Percentiles rank a stretch among this genome's conserved stretches.
These are phyloP conservation scores for Ambrosiella cleistominuta DNA, from an alignment of 2,329 filamentous ascomycete genomes.

Conservation along the genomic window DNA sequence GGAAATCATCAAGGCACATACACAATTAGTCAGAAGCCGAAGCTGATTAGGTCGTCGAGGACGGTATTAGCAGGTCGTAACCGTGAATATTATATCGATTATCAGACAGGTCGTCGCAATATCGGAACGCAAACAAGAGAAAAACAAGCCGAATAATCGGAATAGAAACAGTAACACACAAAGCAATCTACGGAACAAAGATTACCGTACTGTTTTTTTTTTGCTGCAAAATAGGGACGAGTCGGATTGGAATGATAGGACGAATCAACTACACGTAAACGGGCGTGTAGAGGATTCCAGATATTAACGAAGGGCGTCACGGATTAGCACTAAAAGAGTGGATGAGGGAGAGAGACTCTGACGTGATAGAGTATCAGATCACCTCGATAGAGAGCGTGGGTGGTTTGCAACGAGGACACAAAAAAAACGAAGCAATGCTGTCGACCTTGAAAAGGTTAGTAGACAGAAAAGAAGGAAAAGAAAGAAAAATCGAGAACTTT, in stretches of 20 bases:
- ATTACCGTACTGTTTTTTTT: not conserved
- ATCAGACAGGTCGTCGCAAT: not conserved
- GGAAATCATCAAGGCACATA: not conserved
- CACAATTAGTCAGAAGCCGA: not conserved
- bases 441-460: slow-evolving; percentile 9
- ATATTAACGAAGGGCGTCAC: not conserved
- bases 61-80: not conserved
- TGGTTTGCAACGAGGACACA: not conserved
- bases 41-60: not conserved
- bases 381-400: slow-evolving; percentile 1
- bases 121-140: not conserved
- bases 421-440: slow-evolving; percentile 5
- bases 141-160: slow-evolving; percentile 2
- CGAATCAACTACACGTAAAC: not conserved
- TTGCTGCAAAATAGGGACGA: too few species aligned
- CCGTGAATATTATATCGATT: not conserved
- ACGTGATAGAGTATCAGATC: not conserved
- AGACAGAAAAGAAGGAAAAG: slow-evolving; percentile 2
- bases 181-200: slow-evolving; percentile 1
- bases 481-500: not conserved
- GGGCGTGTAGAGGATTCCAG: not conserved
- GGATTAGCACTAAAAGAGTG: not conserved
- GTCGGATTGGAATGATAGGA: not conserved
- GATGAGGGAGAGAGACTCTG: slow-evolving; percentile 4
- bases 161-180: not conserved